Conservation (phyloP, 257 asterid genomes). For the Thymus quinquecostatus region DNA sequence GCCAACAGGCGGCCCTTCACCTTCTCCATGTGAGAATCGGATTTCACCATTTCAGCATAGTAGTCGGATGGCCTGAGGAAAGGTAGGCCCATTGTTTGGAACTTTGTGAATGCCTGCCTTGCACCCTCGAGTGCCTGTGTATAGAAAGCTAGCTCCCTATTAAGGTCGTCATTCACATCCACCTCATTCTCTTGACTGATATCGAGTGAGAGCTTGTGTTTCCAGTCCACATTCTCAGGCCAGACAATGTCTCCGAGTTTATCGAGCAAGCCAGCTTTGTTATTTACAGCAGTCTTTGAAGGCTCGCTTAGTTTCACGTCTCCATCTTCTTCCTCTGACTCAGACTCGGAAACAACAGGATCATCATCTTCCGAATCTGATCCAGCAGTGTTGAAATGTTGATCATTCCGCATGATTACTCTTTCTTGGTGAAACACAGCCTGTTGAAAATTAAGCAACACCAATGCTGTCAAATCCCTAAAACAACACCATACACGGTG, state of each 20-base stretch:
- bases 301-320: slow-evolving; percentile 69
- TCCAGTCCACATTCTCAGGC: slow-evolving; percentile 78
- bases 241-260: slow-evolving; percentile 75
- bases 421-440: neutral
- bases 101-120: slow-evolving; percentile 57
- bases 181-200: slow-evolving; percentile 64
- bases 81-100: slow-evolving; percentile 65
- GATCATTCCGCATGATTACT: slow-evolving; percentile 22
- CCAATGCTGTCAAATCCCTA: neutral
- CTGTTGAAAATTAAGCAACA: neutral
- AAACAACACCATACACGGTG: neutral
- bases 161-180: slow-evolving; percentile 81
- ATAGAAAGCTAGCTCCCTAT: slow-evolving; percentile 79
- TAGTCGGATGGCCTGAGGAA: slow-evolving; percentile 83
- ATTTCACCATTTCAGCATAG: slow-evolving; percentile 91
- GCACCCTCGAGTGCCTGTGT: slow-evolving; percentile 89
- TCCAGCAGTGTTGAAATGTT: neutral
- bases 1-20: slow-evolving; percentile 82
- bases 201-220: slow-evolving; percentile 67
- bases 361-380: slow-evolving; percentile 44
- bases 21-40: slow-evolving; percentile 90
- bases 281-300: slow-evolving; percentile 65
- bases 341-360: slow-evolving; percentile 61
- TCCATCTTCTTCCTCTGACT: slow-evolving; percentile 58
- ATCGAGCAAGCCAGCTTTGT: slow-evolving; percentile 74